Base-by-base conservation (phyloP, 805 yeast species). In the Schwanniomyces occidentalis region DNA sequence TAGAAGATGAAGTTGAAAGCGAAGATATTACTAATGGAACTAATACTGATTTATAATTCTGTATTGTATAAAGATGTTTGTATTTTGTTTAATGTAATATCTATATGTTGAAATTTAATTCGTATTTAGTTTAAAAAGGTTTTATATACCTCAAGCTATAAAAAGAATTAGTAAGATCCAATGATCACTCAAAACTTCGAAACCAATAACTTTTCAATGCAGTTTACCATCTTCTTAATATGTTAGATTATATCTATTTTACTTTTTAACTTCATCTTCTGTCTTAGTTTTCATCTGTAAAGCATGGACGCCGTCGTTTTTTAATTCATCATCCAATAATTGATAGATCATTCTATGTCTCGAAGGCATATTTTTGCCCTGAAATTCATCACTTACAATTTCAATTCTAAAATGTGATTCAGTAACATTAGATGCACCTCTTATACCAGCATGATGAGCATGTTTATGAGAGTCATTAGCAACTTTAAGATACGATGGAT, bases 391-490 rank as follows among this genome's bases (percentile, higher is more conserved):
- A 47, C 90, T 81, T 7, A 87, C 85, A 4, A 90, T 71, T 30
- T 78, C 81, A 23, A 91, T 58, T 37, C 87, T 63, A 60, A 90
- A 88, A 57, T 91, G 97, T 0, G 95, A 82, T 59, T 91, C 97
- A 2, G 74, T 71, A 10, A 65, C 69, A 58, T 88, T 88, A 2
- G 71, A 46, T 6, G 90, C 87, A 4, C 82, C 88, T 34, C 80
- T 73, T 65, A 87, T 73, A 2, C 95, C 89, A 38, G 80, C 82
- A 58, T 91, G 98, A 45, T 86, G 90, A 2, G 89, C 78, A 59
- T 91, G 98, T 54, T 85, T 85, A 59, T 78, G 79, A 5, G 96
- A 86, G 59, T 91, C 97, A 56, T 91, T 91, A 38, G 65, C 67
- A 5, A 91, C 71, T 20, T 65, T 71, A 45, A 76, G 68, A 45